These are phyloP conservation scores for Boletus tomentosulus DNA, from an alignment of 768 basidiomycete species.

Conservation along the genomic window DNA sequence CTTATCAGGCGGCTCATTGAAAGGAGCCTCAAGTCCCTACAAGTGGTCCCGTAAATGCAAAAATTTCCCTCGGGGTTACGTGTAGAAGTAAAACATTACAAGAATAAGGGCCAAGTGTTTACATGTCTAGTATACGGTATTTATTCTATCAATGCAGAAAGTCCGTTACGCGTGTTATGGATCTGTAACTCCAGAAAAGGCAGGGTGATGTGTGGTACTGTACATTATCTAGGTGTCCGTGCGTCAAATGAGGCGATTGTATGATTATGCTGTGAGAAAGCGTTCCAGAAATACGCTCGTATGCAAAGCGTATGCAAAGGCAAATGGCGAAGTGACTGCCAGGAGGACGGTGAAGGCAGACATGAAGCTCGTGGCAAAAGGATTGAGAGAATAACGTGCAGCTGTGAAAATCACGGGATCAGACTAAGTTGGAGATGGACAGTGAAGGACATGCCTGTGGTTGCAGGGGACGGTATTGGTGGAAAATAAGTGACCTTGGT, in stretches of 20 bases:
- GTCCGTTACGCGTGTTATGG: conserved; percentile 9
- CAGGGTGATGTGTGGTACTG: conserved; percentile 1
- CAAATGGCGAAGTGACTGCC: conserved; percentile 15
- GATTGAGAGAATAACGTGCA: conserved; percentile 5
- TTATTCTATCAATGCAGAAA: conserved; percentile 8
- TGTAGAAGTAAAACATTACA: conserved; percentile 15
- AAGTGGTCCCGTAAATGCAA: background rate
- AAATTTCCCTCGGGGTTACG: conserved; percentile 6
- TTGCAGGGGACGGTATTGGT: conserved; percentile 9
- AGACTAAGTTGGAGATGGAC: background rate
- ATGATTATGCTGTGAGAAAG: conserved; percentile 8
- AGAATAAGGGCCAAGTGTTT: conserved; percentile 13
- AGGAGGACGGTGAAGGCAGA: conserved; percentile 14
- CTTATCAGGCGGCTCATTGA: too few species aligned
- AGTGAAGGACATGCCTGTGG: conserved; percentile 14
- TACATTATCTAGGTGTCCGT: conserved; percentile 11
- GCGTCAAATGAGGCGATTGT: conserved; percentile 10
- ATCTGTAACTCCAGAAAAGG: conserved; percentile 12
- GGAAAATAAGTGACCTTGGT: conserved; percentile 25
- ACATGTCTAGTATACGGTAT: conserved; percentile 13
- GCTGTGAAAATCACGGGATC: conserved; percentile 6
- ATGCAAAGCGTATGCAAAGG: conserved; percentile 15
- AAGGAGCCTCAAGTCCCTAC: too few species aligned
- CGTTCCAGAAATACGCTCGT: background rate
- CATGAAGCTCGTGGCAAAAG: conserved; percentile 11